Conservation (phyloP, 1,139 yeast genomes). For the Candida sanyaensis region DNA sequence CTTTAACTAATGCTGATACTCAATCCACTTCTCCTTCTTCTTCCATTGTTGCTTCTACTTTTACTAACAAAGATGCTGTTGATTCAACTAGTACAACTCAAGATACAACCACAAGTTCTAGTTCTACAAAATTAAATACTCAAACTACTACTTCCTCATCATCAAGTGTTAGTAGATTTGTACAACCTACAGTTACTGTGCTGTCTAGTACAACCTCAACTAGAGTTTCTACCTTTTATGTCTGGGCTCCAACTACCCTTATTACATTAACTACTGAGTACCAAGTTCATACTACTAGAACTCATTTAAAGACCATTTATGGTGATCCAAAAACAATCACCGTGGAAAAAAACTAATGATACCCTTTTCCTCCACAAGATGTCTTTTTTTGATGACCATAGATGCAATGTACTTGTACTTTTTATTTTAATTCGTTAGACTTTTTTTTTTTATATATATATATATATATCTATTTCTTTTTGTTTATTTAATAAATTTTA, state of each 20-base stretch:
- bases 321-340: slow-evolving; percentile 13
- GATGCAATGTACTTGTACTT: no score
- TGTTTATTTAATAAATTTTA: slow-evolving; percentile 3
- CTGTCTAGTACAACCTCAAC: slow-evolving; percentile 2
- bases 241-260: slow-evolving; percentile 14
- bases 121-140: neutral
- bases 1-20: slow-evolving; percentile 8
- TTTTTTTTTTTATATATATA: neutral
- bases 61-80: neutral
- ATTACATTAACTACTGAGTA: slow-evolving; percentile 14
- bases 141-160: neutral
- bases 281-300: slow-evolving; percentile 11
- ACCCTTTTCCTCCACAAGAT: neutral
- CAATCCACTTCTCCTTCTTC: slow-evolving; percentile 1
- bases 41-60: slow-evolving; percentile 6
- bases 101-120: neutral
- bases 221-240: slow-evolving; percentile 9
- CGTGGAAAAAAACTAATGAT: neutral
- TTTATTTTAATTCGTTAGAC: neutral
- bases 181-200: slow-evolving; percentile 4
- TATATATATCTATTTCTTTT: neutral
- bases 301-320: slow-evolving; percentile 13
- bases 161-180: neutral
- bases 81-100: slow-evolving; percentile 4
- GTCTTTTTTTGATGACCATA: no score